Evolutionary conservation across 805 yeast species (phyloP), one percentile per base, ranked within the genome.

Genomic region (Ogataea henricii): DNA sequence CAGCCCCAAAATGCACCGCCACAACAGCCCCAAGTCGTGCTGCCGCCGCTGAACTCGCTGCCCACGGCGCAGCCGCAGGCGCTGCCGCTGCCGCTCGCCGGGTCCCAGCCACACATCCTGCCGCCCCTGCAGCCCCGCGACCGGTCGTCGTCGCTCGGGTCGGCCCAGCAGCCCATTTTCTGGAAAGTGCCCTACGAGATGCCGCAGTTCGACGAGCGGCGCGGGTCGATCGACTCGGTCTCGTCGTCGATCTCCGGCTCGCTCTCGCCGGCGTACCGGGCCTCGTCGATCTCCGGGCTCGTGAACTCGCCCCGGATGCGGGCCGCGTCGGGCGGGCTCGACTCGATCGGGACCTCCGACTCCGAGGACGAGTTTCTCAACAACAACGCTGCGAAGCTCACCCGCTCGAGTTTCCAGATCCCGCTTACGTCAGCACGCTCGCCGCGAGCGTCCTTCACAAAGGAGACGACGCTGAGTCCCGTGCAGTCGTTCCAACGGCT

Each of bases 161-260:
- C 54, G 9, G 40, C 45, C 32, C 37, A 44, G 8, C 66, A 57
- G 41, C 63, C 59, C 3, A 54, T 67, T 34, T 78, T 81, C 62
- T 81, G 85, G 85, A 81, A 78, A 56, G 85, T 79, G 3, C 85
- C 85, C 6, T 78, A 77, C 57, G 82, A 78, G 51, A 74, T 78
- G 75, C 82, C 83, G 0, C 53, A 47, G 13, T 51, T 54, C 20
- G 49, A 51, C 14, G 53, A 45, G 6, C 53, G 58, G 18, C 62
- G 81, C 42, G 70, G 72, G 3, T 78, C 83, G 1, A 62, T 76
- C 3, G 83, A 78, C 50, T 77, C 82, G 2, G 58, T 77, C 3
- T 67, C 76, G 34, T 77, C 83, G 0, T 71, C 74, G 13, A 70
- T 76, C 27, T 71, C 76, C 30, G 68, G 68, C 3, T 48, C 49